Base-by-base conservation (phyloP, 2,329 filamentous ascomycete species). In the Cladophialophora exuberans region DNA sequence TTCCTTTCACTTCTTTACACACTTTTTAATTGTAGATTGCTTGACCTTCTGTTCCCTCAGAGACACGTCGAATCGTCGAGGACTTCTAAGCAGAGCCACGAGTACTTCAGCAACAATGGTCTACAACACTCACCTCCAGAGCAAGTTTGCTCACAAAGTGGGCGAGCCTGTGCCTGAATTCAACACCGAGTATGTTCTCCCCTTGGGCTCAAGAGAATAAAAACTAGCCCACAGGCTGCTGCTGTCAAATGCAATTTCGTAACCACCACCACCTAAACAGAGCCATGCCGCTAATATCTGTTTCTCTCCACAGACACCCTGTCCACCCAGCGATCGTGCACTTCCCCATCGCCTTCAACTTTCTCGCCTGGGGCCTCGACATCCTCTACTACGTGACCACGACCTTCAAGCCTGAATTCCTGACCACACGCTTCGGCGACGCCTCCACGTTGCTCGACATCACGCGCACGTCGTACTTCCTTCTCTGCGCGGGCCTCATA, bases 271-370 rank as follows among this genome's bases (percentile, higher is more conserved):
- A 15, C 23, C 6, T 15, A 10, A 11, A 26, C 17, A 13, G 11
- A 6, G 20, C n/a, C 22, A 30, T 47, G 45, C 9, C 33, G 41
- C 42, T 59, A 30, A 46, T 38, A 2, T 38, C 30, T 15, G 17
- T 3, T 36, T 25, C n/a, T n/a, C n/a, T n/a, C n/a, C n/a, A n/a
- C 42, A 65, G 63, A 17, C 49, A 54, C 28, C 63, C 63, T 18
- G 41, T 35, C n/a, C 63, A 65, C 48, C 62, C 63, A 42, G 63
- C 57, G 23, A 26, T 64, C 18, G 59, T 65, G 6, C 63, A 65
- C 54, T 65, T 65, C 46, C 63, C 63, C 18, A 65, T 65, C 46
- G 63, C 62, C 47, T 64, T 65, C 54, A 64, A 62, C 60, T 57
- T 45, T n/a, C 57, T 64, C 45, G 54, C 62, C 11, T 65, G 63